These are phyloP conservation scores for Catunica adiposa DNA, from an alignment of 2,329 filamentous ascomycete genomes.

Conservation along the genomic window DNA sequence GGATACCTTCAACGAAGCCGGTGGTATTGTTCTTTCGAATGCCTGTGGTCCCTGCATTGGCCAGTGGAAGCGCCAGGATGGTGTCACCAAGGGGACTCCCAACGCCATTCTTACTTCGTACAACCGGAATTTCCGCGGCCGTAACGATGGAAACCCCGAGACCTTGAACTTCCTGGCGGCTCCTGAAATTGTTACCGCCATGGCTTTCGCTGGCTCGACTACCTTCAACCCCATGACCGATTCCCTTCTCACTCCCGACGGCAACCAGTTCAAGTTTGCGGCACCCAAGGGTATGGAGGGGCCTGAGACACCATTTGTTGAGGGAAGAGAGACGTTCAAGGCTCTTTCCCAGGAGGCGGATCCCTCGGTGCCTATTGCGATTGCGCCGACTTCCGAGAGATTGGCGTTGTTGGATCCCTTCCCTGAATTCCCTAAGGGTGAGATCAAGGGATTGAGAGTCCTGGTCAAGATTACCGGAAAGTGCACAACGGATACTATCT, in stretches of 20 bases:
- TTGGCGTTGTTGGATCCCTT: slow-evolving; percentile 88
- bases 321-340: slow-evolving; percentile 57
- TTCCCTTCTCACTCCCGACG: slow-evolving; percentile 60
- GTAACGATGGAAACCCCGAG: slow-evolving; percentile 88
- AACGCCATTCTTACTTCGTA: slow-evolving; percentile 96
- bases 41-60: slow-evolving; percentile 90
- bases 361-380: slow-evolving; percentile 51
- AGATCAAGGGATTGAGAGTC: slow-evolving; percentile 64
- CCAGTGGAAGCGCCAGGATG: slow-evolving; percentile 87
- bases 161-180: slow-evolving; percentile 99
- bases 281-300: slow-evolving; percentile 57
- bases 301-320: slow-evolving; percentile 50
- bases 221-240: slow-evolving; percentile 96
- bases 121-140: slow-evolving; percentile 94
- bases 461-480: slow-evolving; percentile 95
- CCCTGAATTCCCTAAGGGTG: slow-evolving; percentile 57
- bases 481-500: slow-evolving; percentile 98
- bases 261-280: slow-evolving; percentile 69
- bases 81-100: slow-evolving; percentile 61
- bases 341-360: slow-evolving; percentile 59
- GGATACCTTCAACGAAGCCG: slow-evolving; percentile 68
- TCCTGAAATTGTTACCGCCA: slow-evolving; percentile 89
- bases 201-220: slow-evolving; percentile 81
- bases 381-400: slow-evolving; percentile 75
- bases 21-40: slow-evolving; percentile 81